Base-by-base conservation (phyloP, 352 stramenopile species). In the Pythium scleroteichum region DNA sequence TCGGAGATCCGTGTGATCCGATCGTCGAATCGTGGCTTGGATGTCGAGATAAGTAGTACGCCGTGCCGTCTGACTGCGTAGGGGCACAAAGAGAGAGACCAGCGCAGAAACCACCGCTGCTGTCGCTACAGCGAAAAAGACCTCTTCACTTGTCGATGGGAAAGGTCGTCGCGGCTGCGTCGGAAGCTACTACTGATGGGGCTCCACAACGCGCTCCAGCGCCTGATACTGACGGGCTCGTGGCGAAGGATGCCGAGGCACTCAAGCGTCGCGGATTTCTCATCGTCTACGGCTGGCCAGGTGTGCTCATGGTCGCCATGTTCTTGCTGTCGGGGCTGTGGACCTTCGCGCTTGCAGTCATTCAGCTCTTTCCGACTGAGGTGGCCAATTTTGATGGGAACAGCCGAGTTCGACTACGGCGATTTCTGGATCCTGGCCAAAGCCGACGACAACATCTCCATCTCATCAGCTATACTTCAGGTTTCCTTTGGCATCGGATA, bases 341-440 rank as follows among this genome's bases (percentile, higher is more conserved):
- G 62, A 80, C 66, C 0, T 62, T 84, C 29, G 59, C 56, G 4
- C 54, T 81, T 5, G 77, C 72, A 0, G 67, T 72, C 8, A 72
- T 78, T 27, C 77, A 87, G 59, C 59, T 77, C 1, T 63, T 68
- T 14, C 63, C 77, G 12, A 74, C 60, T 0, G 29, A 71, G n/a
- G 63, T 74, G 19, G 70, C 74, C 1, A 87, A 84, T 29, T 46
- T 14, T 83, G 1, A 79, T 80, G 72, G 66, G 69, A 13, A 83
- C 72, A 10, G 49, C 54, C 22, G 23, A 69, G 0, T 74, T 83
- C 20, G 74, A 83, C 61, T 71, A 69, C 32, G 71, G 76, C 33
- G 71, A 79, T 29, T 83, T 86, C 19, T 86, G 76, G 74, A 44
- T 78, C 32, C 57, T 83, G 9, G 62, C 71, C 20, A 51, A 64